A percentile compares a stretch with the other conserved stretches of the same genome.
Conservation (phyloP, 805 yeast species). For the Wickerhamiella parazyma region DNA sequence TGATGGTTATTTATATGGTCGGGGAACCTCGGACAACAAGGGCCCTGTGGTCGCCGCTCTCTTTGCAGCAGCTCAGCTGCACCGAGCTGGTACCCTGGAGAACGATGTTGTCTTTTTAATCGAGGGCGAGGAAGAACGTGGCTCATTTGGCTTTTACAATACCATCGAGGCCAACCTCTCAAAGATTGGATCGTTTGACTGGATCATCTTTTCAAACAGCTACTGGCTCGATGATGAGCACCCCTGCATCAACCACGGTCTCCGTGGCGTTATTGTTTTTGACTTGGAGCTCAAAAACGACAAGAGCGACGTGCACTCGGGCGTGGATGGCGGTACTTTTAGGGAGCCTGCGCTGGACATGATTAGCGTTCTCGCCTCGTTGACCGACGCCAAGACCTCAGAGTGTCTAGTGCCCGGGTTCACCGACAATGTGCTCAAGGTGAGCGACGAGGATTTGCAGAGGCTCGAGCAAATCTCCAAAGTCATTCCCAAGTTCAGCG, state of each 20-base stretch:
- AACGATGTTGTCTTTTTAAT: constrained; percentile 70
- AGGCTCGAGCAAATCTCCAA: constrained; percentile 41
- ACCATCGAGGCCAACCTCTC: constrained; percentile 37
- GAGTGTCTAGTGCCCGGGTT: constrained; percentile 53
- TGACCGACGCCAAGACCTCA: constrained; percentile 41
- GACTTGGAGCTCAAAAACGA: constrained; percentile 58
- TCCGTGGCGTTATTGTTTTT: constrained; percentile 81
- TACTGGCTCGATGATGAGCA: constrained; percentile 83
- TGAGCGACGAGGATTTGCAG: constrained; percentile 43
- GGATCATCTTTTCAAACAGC: constrained; percentile 81
- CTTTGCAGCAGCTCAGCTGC: constrained; percentile 68
- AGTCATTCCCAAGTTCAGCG: constrained; percentile 25
- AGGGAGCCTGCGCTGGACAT: constrained; percentile 84
- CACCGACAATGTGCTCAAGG: constrained; percentile 48
- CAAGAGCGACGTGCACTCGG: constrained; percentile 84
- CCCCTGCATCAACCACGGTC: constrained; percentile 89
- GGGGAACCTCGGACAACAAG: constrained; percentile 91
- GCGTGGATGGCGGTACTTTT: constrained; percentile 87
- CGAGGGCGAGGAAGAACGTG: constrained; percentile 95
- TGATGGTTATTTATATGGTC: constrained; percentile 76
- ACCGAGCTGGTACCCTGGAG: constrained; percentile 36
- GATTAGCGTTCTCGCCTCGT: constrained; percentile 52
- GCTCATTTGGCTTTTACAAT: constrained; percentile 71
- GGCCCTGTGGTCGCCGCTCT: constrained; percentile 85
- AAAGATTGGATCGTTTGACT: constrained; percentile 59